Base-by-base conservation (phyloP, 2,329 filamentous ascomycete genomes). In the Colletotrichum viniferum region DNA sequence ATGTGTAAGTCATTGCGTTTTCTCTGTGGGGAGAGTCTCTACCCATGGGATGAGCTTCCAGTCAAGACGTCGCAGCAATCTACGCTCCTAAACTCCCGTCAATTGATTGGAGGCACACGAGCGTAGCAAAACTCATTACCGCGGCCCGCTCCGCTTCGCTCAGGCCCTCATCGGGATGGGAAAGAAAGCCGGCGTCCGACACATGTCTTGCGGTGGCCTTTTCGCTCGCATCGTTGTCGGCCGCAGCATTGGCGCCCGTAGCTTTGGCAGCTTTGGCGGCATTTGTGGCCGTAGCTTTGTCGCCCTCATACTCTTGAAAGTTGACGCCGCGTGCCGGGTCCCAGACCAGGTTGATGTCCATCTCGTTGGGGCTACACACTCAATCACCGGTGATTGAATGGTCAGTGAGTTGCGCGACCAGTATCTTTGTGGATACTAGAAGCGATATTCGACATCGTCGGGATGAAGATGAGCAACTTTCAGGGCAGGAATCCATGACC, bases 41-140 rank as follows among this genome's bases (percentile, higher is more conserved):
- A 74, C 71, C 71, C 71, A 74, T 64, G 71, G 71, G 14, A 74
- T 74, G 10, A 74, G 60, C 4, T 9, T 64, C 43, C 38, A 58
- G 67, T 74, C 71, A 9, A 74, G 60, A 6, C 48, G 58, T 34
- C 34, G 56, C 3, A 74, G 14, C 9, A 74, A 18, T 4, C 36
- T 74, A 0, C 34, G 71, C 14, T 74, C 71, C 71, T 74, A 18
- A 4, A 16, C 4, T 21, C 13, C 16, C n/a, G 28, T 71, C 3
- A 73, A n/a, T 34, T 34, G 2, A 34, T 34, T 34, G 32, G 9
- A 30, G 9, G 30, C 9, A 30, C 9, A 30, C 9, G 30, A 10
- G 30, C 9, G 9, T 30, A 10, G 9, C 3, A 14, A 32, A 7
- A 36, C 67, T 18, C 58, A 64, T 68, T 28, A 65, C 26, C 21